phyloP scores from a whole-genome alignment of 345 rosid genomes.

The Salix exigua region DNA sequence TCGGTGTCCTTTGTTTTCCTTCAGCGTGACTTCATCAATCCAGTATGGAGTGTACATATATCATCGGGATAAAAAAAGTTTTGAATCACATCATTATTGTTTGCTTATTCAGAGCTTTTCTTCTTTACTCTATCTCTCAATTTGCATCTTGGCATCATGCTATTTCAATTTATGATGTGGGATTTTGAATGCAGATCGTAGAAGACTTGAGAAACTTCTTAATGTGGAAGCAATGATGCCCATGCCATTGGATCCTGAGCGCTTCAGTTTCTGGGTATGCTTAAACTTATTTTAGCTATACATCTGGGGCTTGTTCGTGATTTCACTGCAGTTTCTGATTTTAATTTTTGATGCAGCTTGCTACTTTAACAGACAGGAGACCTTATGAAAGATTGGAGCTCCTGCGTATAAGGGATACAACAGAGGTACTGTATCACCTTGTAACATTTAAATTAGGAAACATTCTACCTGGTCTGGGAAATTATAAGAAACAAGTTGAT shows the following conservation, averaged over 20 bases:
- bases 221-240: constrained; percentile 85
- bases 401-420: constrained; percentile 69
- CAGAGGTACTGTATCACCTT: constrained; percentile 54
- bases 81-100: neutral
- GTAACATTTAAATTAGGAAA: neutral
- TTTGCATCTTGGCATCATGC: constrained; percentile 1
- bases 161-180: constrained; percentile 6
- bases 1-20: neutral
- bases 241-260: constrained; percentile 65
- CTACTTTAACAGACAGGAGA: constrained; percentile 65
- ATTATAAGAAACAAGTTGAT: neutral
- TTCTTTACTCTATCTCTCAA: neutral
- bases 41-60: neutral
- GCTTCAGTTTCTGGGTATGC: constrained; percentile 92
- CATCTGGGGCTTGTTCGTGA: neutral
- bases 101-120: neutral
- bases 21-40: neutral
- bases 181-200: constrained; percentile 45
- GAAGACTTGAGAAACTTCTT: constrained; percentile 56
- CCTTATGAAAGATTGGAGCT: constrained; percentile 85
- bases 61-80: neutral
- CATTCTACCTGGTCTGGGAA: neutral
- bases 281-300: constrained; percentile 2
- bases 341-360: constrained; percentile 54
- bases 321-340: constrained; percentile 5